A percentile compares a stretch with the other conserved stretches of the same genome.
phyloP scores from a whole-genome alignment of 208 protist species.

The Crithidia mellificae region DNA sequence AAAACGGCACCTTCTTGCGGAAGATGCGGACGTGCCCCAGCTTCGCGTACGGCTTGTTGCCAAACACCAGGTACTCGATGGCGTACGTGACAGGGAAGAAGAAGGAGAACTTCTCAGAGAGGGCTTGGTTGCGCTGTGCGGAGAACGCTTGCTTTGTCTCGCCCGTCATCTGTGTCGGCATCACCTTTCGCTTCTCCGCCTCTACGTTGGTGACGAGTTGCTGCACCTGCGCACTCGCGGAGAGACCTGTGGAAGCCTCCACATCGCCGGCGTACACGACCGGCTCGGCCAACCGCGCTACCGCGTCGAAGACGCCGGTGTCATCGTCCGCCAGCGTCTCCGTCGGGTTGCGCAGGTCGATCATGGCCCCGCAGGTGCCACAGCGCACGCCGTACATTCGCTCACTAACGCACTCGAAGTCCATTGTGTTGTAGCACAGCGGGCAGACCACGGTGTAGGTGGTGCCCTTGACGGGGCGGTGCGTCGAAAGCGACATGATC shows the following conservation, averaged over 20 bases:
- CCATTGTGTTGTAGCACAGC: slow-evolving; percentile 55
- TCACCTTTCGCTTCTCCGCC: slow-evolving; percentile 54
- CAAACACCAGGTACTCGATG: slow-evolving; percentile 81
- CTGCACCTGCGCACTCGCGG: slow-evolving; percentile 62
- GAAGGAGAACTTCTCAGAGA: slow-evolving; percentile 70
- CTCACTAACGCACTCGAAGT: slow-evolving; percentile 58
- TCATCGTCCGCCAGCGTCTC: slow-evolving; percentile 50
- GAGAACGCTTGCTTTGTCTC: slow-evolving; percentile 74
- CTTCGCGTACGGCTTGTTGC: slow-evolving; percentile 54
- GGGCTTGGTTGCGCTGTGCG: slow-evolving; percentile 57
- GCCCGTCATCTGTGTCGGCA: slow-evolving; percentile 60
- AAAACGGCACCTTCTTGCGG: slow-evolving; percentile 63
- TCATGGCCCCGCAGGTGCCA: slow-evolving; percentile 51
- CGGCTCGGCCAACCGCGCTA: slow-evolving; percentile 1
- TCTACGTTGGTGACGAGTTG: slow-evolving; percentile 42
- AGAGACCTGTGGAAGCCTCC: slow-evolving; percentile 49
- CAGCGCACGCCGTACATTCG: slow-evolving; percentile 65
- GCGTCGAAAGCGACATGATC: slow-evolving; percentile 41
- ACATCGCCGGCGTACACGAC: slow-evolving; percentile 61
- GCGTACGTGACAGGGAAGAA: slow-evolving; percentile 65
- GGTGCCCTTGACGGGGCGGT: slow-evolving; percentile 49
- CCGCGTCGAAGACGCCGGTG: slow-evolving; percentile 23
- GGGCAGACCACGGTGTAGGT: slow-evolving; percentile 76
- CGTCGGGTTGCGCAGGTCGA: slow-evolving; percentile 73
- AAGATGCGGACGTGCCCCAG: slow-evolving; percentile 83